phyloP scores from a whole-genome alignment of 331 rosid species.

The Stylosanthes scabra region DNA sequence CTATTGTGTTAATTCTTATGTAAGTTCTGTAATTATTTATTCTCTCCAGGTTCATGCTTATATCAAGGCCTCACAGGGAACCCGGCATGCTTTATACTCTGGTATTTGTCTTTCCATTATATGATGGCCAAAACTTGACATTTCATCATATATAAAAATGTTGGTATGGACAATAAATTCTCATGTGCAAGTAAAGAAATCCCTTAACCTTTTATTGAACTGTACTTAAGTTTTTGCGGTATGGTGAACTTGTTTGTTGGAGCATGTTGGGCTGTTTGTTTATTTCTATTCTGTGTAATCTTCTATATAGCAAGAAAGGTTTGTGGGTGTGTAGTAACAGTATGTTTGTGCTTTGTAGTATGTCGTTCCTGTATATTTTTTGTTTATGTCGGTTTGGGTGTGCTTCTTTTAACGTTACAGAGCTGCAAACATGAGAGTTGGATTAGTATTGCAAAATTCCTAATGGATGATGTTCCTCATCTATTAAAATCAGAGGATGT shows the following conservation, averaged over 20 bases:
- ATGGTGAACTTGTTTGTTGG: not conserved
- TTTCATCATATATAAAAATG: constrained; percentile 3
- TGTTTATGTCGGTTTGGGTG: constrained; percentile 13
- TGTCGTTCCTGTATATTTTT: constrained; percentile 21
- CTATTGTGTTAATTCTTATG: constrained; percentile 24
- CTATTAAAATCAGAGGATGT: constrained; percentile 72
- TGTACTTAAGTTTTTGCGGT: not conserved
- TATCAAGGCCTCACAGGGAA: constrained; percentile 87
- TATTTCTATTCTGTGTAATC: constrained; percentile 16
- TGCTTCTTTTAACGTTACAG: constrained; percentile 59
- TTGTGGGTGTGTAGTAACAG: not conserved
- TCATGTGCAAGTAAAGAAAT: not conserved
- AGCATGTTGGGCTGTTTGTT: not conserved
- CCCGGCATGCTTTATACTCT: constrained; percentile 94
- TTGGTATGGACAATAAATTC: not conserved
- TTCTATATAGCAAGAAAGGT: not conserved
- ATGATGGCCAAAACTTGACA: constrained; percentile 24
- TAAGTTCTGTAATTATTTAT: constrained; percentile 20
- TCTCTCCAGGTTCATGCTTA: constrained; percentile 85
- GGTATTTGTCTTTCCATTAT: constrained; percentile 55
- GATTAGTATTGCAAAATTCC: constrained; percentile 76
- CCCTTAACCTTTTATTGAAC: constrained; percentile 13
- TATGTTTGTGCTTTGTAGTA: not conserved
- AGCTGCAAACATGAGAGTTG: constrained; percentile 97
- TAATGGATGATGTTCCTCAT: constrained; percentile 80